Conservation (phyloP, 2,329 filamentous ascomycete genomes). For the Fusarium sp. region DNA sequence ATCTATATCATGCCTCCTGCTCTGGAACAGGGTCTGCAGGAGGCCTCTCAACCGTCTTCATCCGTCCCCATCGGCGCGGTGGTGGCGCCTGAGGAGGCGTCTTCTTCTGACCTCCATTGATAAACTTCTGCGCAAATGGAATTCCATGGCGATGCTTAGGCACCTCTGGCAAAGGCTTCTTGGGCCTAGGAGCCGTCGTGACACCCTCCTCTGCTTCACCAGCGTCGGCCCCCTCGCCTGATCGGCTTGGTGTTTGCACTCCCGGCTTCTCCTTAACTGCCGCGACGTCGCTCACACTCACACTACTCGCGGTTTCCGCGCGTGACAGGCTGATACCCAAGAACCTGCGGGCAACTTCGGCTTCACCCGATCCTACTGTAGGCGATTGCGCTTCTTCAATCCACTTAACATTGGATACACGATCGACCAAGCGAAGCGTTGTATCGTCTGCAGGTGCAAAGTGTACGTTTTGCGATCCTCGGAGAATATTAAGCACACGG, state of each 20-base stretch:
- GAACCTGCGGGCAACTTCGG: slow-evolving; percentile 67
- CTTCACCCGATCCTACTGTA: slow-evolving; percentile 52
- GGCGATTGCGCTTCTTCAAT: slow-evolving; percentile 58
- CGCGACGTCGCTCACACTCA: slow-evolving; percentile 83
- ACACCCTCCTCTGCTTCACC: slow-evolving; percentile 41
- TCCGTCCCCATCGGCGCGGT: slow-evolving; percentile 60
- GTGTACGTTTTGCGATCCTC: slow-evolving; percentile 73
- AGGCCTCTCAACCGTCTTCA: slow-evolving; percentile 52
- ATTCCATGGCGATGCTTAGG: slow-evolving; percentile 68
- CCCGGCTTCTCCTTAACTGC: slow-evolving; percentile 85
- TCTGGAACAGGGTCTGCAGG: slow-evolving; percentile 47
- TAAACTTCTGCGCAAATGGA: slow-evolving; percentile 54
- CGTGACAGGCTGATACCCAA: slow-evolving; percentile 79
- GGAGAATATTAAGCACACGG: slow-evolving; percentile 78
- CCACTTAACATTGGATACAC: slow-evolving; percentile 80
- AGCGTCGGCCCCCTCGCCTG: slow-evolving; percentile 48
- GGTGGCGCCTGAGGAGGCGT: slow-evolving; percentile 61
- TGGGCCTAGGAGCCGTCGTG: slow-evolving; percentile 51
- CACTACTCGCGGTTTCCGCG: slow-evolving; percentile 74
- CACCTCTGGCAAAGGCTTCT: slow-evolving; percentile 65
- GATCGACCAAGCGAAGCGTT: slow-evolving; percentile 79
- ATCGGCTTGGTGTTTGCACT: slow-evolving; percentile 80
- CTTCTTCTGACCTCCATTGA: slow-evolving; percentile 54
- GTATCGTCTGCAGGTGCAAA: slow-evolving; percentile 87
- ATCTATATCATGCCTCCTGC: slow-evolving; percentile 19